phyloP scores from a whole-genome alignment of 345 rosid species.

The Camelina hispida region DNA sequence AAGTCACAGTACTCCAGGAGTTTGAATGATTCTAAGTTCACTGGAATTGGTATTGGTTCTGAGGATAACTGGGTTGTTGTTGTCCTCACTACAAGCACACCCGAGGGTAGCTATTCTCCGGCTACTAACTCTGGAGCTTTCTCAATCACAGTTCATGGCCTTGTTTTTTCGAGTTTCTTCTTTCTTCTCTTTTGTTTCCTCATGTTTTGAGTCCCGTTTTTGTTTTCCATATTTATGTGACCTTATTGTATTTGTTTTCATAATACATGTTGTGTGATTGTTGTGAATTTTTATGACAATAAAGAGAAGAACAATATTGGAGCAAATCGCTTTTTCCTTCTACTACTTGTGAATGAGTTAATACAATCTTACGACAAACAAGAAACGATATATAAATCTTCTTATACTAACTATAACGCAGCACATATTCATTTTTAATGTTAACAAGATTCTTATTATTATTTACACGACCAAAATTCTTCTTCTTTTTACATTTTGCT shows the following conservation, averaged over 20 bases:
- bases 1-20: conserved; percentile 57
- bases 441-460: no score
- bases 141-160: background rate
- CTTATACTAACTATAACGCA: no score
- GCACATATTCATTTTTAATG: no score
- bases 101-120: conserved; percentile 62
- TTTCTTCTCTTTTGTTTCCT: conserved; percentile 19
- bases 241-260: background rate
- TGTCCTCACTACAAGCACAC: conserved; percentile 64
- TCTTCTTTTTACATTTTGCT: background rate
- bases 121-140: conserved; percentile 25
- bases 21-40: conserved; percentile 68
- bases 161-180: conserved; percentile 17
- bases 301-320: background rate
- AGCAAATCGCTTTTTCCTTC: background rate
- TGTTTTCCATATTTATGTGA: background rate
- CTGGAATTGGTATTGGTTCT: conserved; percentile 75
- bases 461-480: no score
- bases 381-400: background rate
- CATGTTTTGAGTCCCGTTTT: conserved; percentile 27
- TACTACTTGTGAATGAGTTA: no score
- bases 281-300: background rate
- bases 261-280: background rate
- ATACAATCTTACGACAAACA: no score
- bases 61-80: conserved; percentile 82